Evolutionary conservation across 306 rosid species (phyloP), one percentile per base, ranked within the genome.

Genomic region (Biancaea sappan): DNA sequence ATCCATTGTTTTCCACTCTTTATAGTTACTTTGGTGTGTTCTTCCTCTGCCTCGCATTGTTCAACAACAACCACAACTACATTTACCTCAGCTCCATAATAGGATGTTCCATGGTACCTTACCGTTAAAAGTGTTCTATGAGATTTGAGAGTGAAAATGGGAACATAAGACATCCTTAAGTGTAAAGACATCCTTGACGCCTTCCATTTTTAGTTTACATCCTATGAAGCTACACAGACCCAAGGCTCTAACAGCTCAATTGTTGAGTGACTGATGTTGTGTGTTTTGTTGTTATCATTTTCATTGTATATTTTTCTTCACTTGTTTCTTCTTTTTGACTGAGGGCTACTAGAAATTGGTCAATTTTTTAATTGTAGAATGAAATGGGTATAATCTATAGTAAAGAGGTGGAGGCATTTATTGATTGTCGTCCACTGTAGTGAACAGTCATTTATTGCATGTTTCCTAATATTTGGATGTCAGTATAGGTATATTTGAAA

Each of bases 41-140:
- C 37, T 76, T 41, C 13, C 52, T 15, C 56, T 67, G 56, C 53
- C 56, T 66, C 12, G 19, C 78, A 64, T 79, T 52, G 44, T 72
- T 44, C 60, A 28, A 21, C 29, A 79, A 21, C 34, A 31, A 72
- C 69, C 63, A 43, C 66, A 18, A 72, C 69, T 71, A 43, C 66
- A 18, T 53, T 52, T 22, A 7, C 56, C 31, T 48, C 29, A 18
- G 16, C 52, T 65, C n/a, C 44, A 25, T 14, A 53, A 13, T 37
- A 38, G 34, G 44, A 19, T 31, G 65, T 66, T 28, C 25, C 16
- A 41, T 66, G 58, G 31, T 29, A 57, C 29, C 52, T 63, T 63
- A 24, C 48, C 50, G 18, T n/a, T n/a, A 11, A 15, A 28, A 32
- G 38, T 9, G 19, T 35, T 50, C 62, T 8, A 15, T 74, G 52